phyloP scores from a whole-genome alignment of 2,329 filamentous ascomycete species.

The Aureobasidium sp. region DNA sequence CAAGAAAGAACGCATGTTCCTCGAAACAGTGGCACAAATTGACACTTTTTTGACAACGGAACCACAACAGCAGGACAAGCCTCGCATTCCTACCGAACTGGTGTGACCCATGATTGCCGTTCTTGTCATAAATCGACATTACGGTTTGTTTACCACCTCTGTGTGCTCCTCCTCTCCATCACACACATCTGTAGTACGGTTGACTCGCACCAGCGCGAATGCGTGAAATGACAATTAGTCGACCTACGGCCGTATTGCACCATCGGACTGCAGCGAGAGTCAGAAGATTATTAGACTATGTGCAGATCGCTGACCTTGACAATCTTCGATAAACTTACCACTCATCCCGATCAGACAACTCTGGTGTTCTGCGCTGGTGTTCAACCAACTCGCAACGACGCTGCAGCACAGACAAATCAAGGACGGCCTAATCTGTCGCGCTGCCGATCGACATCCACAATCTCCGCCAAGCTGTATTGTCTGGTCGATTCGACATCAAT shows the following conservation, averaged over 20 bases:
- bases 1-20: not conserved
- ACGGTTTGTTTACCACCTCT: not conserved
- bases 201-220: not conserved
- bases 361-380: not conserved
- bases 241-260: not conserved
- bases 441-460: slow-evolving; percentile 2
- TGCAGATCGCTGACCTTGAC: not conserved
- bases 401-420: not conserved
- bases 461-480: not conserved
- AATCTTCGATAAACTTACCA: not conserved
- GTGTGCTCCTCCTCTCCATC: no score
- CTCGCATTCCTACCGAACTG: not conserved
- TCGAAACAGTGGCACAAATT: not conserved
- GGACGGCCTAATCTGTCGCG: not conserved
- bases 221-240: not conserved
- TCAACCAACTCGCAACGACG: not conserved
- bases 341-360: not conserved
- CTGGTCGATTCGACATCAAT: not conserved
- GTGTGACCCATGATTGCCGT: not conserved
- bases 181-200: not conserved
- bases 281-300: not conserved
- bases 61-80: not conserved
- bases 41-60: not conserved
- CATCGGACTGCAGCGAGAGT: not conserved
- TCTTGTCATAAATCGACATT: not conserved